phyloP scores from a whole-genome alignment of 2,329 filamentous ascomycete species.

The Cercospora nicotianae region DNA sequence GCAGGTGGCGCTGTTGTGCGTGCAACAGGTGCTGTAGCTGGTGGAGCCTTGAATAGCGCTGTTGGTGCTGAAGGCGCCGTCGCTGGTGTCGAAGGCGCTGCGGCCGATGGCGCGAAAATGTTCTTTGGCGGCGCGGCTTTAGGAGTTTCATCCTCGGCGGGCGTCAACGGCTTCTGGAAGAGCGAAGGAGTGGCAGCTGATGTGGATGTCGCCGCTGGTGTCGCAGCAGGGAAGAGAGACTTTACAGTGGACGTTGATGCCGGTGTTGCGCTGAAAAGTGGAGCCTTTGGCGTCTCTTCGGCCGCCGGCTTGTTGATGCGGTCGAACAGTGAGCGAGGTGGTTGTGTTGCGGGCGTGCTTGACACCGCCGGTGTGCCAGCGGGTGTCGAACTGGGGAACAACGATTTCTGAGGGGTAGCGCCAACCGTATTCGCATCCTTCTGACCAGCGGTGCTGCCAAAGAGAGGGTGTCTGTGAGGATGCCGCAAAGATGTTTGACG shows the following conservation, averaged over 20 bases:
- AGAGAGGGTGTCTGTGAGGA: constrained; percentile 11
- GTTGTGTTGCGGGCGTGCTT: constrained; percentile 17
- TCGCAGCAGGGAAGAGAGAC: constrained; percentile 13
- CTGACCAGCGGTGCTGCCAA: constrained; percentile 18
- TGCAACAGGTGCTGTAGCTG: constrained; percentile 21
- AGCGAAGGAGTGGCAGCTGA: constrained; percentile 11
- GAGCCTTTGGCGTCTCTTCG: constrained; percentile 18
- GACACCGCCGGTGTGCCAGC: constrained; percentile 15
- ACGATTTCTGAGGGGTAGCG: constrained; percentile 28
- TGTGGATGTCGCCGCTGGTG: constrained; percentile 3
- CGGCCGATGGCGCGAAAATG: constrained; percentile 15
- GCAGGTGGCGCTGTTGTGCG: constrained; percentile 14
- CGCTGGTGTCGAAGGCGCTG: constrained; percentile 18
- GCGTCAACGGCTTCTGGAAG: constrained; percentile 14
- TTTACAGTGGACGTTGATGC: constrained; percentile 20
- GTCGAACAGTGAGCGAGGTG: constrained; percentile 24
- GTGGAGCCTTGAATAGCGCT: constrained; percentile 16
- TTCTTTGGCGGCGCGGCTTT: constrained; percentile 16
- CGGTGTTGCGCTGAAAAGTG: constrained; percentile 15
- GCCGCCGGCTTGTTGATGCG: constrained; percentile 19
- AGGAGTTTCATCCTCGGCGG: constrained; percentile 1
- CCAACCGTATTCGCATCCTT: constrained; percentile 32
- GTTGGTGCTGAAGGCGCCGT: constrained; percentile 14
- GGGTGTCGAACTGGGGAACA: constrained; percentile 11
- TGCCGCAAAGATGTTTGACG: constrained; percentile 10